Evolutionary conservation across 352 stramenopile genomes (phyloP).

Genomic region (Thalassiosira mediterranea): DNA sequence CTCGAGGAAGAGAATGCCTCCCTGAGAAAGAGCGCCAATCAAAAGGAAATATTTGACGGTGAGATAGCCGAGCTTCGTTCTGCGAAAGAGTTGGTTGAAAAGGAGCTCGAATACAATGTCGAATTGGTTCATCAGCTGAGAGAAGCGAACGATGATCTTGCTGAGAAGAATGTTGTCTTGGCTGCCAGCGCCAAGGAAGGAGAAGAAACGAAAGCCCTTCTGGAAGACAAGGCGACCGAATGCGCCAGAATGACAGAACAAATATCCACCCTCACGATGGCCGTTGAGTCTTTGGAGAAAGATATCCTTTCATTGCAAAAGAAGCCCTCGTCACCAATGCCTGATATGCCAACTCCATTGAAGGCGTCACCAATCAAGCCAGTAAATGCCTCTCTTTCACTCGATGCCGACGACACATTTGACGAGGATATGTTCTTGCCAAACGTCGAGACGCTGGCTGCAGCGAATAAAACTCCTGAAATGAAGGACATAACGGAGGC

Average conservation of each 20-base stretch:
- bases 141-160: background rate
- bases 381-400: background rate
- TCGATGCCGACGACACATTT: constrained; percentile 32
- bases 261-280: background rate
- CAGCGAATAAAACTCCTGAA: background rate
- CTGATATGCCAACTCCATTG: background rate
- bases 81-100: too few relatives aligned
- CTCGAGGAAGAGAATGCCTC: background rate
- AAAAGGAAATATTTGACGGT: background rate
- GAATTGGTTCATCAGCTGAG: background rate
- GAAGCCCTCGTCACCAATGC: background rate
- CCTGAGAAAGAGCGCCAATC: background rate
- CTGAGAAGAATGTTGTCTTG: too few relatives aligned
- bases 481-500: background rate
- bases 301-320: background rate
- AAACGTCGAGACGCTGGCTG: constrained; percentile 9
- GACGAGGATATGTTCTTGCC: constrained; percentile 45
- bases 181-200: background rate
- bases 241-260: background rate
- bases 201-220: background rate
- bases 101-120: background rate
- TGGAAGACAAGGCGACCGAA: background rate
- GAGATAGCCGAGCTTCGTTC: background rate
- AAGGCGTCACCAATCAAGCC: background rate
- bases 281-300: background rate